Evolutionary conservation across 164 flowering plant genomes (phyloP), one percentile per base, ranked within the genome.

Genomic region (Echeveria elegans): DNA sequence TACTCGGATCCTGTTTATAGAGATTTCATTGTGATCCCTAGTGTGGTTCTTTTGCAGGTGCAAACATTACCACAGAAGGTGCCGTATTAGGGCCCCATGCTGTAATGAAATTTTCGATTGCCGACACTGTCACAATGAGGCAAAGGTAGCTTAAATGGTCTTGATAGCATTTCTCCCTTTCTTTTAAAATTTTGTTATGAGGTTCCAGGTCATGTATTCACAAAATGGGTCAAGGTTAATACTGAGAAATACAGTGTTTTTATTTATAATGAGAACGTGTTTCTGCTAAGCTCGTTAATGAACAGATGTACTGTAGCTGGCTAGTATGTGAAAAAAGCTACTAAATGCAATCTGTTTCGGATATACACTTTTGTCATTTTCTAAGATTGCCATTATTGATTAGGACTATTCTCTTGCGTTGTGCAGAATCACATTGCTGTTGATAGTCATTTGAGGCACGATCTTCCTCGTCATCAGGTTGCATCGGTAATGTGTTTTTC

Each of bases 91-190:
- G 82, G 88, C 96, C 69, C 98, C 95, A 7, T 92, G 96, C 70
- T 92, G 96, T 81, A 82, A 82, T 81, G 91, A 88, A 76, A 73
- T 92, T 50, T 92, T 88, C 79, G 86, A 80, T 74, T 93, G 98
- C 67, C 90, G 87, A 37, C 94, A 88, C 72, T 93, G 96, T 70
- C 96, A 93, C 68, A 90, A 85, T 66, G 92, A 89, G 67, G 85
- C 85, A 32, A 86, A 80, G 85, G 98, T 87, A 62, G 70, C 72
- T 68, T 41, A 15, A 11, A 41, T 11, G 19, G 21, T 15, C n/a
- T 53, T 38, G 58, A 28, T 48, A 12, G 0, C 58, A 18, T 56
- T 14, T 26, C 16, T 56, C 61, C 16, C 19, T 56, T 56, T 26
- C 31, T 26, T 56, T 11, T 23, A 29, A 23, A 32, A 43, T 37